Conservation (phyloP, 2,329 filamentous ascomycete genomes). For the Pseudogymnoascus sp. region DNA sequence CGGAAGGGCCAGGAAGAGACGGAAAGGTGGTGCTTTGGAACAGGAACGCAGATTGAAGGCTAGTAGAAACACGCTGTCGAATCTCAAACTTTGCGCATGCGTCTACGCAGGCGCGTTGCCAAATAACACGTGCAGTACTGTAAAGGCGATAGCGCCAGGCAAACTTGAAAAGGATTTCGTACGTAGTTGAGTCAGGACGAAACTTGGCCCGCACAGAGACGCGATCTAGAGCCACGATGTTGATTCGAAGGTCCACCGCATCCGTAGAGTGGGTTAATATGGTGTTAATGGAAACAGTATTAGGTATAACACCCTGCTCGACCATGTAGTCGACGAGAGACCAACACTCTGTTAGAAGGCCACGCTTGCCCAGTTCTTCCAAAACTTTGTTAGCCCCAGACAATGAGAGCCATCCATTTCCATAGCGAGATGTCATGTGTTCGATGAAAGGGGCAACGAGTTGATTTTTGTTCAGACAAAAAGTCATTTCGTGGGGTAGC, state of each 20-base stretch:
- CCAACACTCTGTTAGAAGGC: slow-evolving; percentile 2
- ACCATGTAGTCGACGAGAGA: slow-evolving; percentile 2
- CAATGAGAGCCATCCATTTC: not conserved
- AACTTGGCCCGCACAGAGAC: not conserved
- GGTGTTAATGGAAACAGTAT: not conserved
- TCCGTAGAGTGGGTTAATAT: not conserved
- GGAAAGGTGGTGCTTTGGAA: not conserved
- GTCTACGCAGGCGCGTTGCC: slow-evolving; percentile 5
- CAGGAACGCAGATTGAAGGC: not conserved
- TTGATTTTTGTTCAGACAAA: slow-evolving; percentile 1
- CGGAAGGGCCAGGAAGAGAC: not conserved
- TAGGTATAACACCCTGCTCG: not conserved
- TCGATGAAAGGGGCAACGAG: not conserved
- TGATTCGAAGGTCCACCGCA: not conserved
- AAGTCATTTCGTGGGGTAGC: slow-evolving; percentile 2
- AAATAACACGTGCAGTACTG: slow-evolving; percentile 4
- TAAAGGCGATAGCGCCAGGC: slow-evolving; percentile 3
- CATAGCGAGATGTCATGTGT: not conserved
- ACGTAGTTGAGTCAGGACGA: not conserved
- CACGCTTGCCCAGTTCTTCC: slow-evolving; percentile 1
- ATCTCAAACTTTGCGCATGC: not conserved
- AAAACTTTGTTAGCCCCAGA: slow-evolving; percentile 3
- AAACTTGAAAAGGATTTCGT: not conserved
- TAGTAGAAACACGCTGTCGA: not conserved
- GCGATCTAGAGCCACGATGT: not conserved